Conservation (phyloP, 2,329 filamentous ascomycete genomes). For the Fusarium sp. region DNA sequence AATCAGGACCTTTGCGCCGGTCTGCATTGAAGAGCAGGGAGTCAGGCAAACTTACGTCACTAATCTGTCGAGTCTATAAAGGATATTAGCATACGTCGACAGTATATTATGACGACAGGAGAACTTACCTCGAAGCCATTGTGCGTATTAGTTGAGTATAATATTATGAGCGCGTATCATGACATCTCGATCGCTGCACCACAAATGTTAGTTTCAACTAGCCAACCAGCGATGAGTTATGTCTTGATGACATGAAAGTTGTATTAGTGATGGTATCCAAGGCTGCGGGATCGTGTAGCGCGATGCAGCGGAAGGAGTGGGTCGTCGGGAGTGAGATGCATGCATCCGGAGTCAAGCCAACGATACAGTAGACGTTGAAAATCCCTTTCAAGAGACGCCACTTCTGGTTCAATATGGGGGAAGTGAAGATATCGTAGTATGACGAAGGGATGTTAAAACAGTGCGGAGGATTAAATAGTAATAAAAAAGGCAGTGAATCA, state of each 20-base stretch:
- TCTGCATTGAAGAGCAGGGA: not conserved
- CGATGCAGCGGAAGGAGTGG: constrained; percentile 47
- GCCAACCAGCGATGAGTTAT: not conserved
- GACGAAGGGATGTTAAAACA: constrained; percentile 15
- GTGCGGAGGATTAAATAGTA: constrained; percentile 23
- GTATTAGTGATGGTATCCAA: constrained; percentile 37
- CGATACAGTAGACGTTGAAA: constrained; percentile 3
- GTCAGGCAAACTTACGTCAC: constrained; percentile 77
- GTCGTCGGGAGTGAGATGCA: constrained; percentile 45
- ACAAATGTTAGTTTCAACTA: constrained; percentile 31
- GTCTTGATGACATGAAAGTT: constrained; percentile 15
- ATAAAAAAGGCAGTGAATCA: constrained; percentile 15
- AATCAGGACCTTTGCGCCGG: not conserved
- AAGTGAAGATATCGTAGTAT: not conserved
- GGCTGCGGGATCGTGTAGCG: constrained; percentile 48
- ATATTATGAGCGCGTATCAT: constrained; percentile 44
- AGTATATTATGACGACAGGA: not conserved
- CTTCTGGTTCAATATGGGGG: constrained; percentile 14
- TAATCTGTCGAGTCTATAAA: constrained; percentile 79
- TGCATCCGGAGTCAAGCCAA: constrained; percentile 39
- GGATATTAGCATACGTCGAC: constrained; percentile 19
- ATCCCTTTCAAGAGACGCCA: constrained; percentile 25
- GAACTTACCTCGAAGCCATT: constrained; percentile 68
- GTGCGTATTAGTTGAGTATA: constrained; percentile 53
- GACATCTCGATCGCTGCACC: constrained; percentile 46